These are phyloP conservation scores for Saccharomyces pastorianus DNA, from an alignment of 1,139 yeast genomes.

Conservation along the genomic window DNA sequence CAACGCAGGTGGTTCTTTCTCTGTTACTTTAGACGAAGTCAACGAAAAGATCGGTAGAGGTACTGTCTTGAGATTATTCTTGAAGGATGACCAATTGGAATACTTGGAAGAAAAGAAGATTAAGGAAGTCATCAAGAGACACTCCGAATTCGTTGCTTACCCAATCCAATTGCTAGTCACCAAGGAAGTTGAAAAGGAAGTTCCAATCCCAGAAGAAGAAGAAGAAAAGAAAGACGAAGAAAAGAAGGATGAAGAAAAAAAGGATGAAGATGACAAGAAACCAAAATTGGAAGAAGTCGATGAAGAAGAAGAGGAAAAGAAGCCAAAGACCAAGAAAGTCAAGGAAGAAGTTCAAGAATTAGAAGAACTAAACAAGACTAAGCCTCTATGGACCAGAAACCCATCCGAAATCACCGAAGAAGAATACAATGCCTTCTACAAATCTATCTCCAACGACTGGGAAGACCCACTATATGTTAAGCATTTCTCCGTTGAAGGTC, in stretches of 20 bases:
- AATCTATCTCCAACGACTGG: conserved; percentile 99
- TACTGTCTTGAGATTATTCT: conserved; percentile 87
- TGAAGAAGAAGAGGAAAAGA: conserved; percentile 53
- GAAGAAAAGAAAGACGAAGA: too few relatives aligned
- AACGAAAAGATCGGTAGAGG: conserved; percentile 91
- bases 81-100: conserved; percentile 98
- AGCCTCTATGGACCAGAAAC: conserved; percentile 99
- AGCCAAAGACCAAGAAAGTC: conserved; percentile 67
- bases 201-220: conserved; percentile 64
- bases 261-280: conserved; percentile 53
- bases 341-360: conserved; percentile 82
- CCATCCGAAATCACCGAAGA: conserved; percentile 97
- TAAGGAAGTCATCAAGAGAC: conserved; percentile 98
- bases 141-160: conserved; percentile 98
- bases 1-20: conserved; percentile 98
- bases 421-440: conserved; percentile 98
- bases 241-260: conserved; percentile 47
- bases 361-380: conserved; percentile 97
- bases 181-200: conserved; percentile 97
- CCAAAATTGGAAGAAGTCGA: conserved; percentile 67
- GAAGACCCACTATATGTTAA: conserved; percentile 99
- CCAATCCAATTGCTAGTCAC: conserved; percentile 98
- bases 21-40: conserved; percentile 82
- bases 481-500: conserved; percentile 99
- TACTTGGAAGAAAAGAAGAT: conserved; percentile 99